A percentile compares a stretch with the other conserved stretches of the same genome.
Conservation (phyloP, 2,329 filamentous ascomycete genomes). For the Verticillium zaregamsianum region DNA sequence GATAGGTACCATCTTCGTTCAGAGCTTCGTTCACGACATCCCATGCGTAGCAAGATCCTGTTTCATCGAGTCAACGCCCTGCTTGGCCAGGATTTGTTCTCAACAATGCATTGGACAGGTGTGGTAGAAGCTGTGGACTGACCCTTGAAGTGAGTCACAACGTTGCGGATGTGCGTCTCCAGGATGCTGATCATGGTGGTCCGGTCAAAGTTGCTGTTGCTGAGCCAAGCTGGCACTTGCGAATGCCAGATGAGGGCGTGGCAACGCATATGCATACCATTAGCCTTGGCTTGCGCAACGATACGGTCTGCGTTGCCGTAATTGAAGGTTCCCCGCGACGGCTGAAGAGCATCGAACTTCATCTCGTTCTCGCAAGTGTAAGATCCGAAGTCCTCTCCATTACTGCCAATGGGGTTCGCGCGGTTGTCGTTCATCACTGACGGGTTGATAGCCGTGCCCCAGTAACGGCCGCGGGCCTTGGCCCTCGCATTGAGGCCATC, state of each 20-base stretch:
- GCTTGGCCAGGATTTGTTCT: background rate
- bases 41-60: slow-evolving; percentile 17
- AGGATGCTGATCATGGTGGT: slow-evolving; percentile 50
- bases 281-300: slow-evolving; percentile 51
- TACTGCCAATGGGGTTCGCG: background rate
- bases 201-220: slow-evolving; percentile 43
- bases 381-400: slow-evolving; percentile 20
- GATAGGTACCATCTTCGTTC: slow-evolving; percentile 55
- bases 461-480: background rate
- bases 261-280: slow-evolving; percentile 57
- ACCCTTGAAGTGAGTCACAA: slow-evolving; percentile 57
- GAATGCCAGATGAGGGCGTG: slow-evolving; percentile 66
- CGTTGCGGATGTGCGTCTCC: slow-evolving; percentile 53
- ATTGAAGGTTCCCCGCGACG: slow-evolving; percentile 46
- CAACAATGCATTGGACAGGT: slow-evolving; percentile 17
- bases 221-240: slow-evolving; percentile 57
- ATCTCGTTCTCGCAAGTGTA: slow-evolving; percentile 56
- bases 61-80: background rate
- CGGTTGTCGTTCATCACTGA: background rate
- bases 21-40: slow-evolving; percentile 66
- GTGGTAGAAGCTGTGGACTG: slow-evolving; percentile 53
- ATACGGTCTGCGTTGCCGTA: slow-evolving; percentile 55
- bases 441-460: background rate
- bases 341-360: slow-evolving; percentile 61
- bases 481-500: background rate